Evolutionary conservation across 2,329 filamentous ascomycete genomes (phyloP), one percentile per base, ranked within the genome.

Genomic region (Aspergillus sp.): DNA sequence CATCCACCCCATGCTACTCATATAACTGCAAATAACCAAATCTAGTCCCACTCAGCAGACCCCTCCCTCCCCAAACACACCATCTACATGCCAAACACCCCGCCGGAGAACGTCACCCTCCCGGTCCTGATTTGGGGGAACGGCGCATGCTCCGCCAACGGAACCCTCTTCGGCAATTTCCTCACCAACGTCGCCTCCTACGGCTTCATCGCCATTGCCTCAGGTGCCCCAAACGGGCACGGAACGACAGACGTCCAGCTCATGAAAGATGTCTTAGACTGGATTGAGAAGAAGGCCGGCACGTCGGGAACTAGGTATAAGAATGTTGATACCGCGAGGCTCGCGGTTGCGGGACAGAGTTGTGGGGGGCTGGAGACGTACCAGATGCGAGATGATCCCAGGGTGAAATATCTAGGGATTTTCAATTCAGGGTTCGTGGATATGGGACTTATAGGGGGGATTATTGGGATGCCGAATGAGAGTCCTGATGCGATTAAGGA

Each of bases 141-240:
- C 45, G 56, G 56, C 14, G 56, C 51, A 2, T 58, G 56, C 35
- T 40, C 39, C n/a, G 40, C 37, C 19, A 55, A 58, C 56, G 56
- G 56, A 6, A 58, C 52, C 15, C 46, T 44, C n/a, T 58, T 58
- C 27, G 46, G 25, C 15, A 58, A 58, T 33, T 17, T 58, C 4
- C 56, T 58, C 11, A 58, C 56, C 25, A 51, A 58, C 40, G 31
- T 58, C 17, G 56, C 56, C 21, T 58, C 56, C 2, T 55, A 58
- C 41, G 56, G 56, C 15, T 58, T 55, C 33, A 35, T 52, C 8
- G 56, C 43, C 19, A 49, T 58, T 6, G 56, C 56, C 14, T 58
- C 56, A 1, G 56, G 56, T 17, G 44, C 51, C 1, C 51, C 52
- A 3, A 27, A 52, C 33, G 54, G 54, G 1, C 8, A 27, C 27